Evolutionary conservation across 306 rosid species (phyloP).

Genomic region (Trifolium repens): DNA sequence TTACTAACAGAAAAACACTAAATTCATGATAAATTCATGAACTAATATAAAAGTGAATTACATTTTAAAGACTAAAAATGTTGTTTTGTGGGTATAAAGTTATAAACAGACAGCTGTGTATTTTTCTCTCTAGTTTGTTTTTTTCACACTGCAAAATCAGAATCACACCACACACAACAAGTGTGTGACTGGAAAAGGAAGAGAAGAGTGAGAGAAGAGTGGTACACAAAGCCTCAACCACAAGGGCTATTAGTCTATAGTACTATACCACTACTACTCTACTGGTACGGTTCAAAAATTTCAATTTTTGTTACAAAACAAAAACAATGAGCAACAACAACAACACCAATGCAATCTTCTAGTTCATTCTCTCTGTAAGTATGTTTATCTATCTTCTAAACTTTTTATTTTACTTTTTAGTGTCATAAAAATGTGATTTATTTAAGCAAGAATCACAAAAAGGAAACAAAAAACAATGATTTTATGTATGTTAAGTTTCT

Average conservation of each 20-base stretch:
- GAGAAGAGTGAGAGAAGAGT: background rate
- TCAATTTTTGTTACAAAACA: background rate
- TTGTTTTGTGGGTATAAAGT: background rate
- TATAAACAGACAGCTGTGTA: conserved; percentile 4
- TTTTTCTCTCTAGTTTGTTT: background rate
- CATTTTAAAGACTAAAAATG: too few relatives aligned
- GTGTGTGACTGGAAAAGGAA: background rate
- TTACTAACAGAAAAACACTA: too few relatives aligned
- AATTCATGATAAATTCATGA: too few relatives aligned
- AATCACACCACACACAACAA: background rate
- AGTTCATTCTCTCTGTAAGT: background rate
- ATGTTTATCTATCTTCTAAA: background rate
- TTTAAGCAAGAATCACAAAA: background rate
- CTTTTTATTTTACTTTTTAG: background rate
- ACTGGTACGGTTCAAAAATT: background rate
- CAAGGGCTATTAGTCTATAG: background rate
- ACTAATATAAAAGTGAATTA: too few relatives aligned
- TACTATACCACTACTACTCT: background rate
- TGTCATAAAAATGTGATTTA: conserved; percentile 6
- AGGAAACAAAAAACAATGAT: conserved; percentile 24
- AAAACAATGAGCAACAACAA: background rate
- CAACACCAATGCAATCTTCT: background rate
- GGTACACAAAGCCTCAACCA: too few relatives aligned
- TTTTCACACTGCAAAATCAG: conserved; percentile 12
- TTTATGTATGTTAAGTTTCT: conserved; percentile 32